Evolutionary conservation across 163 green algal species (phyloP).

Genomic region (Scenedesmus sp.): DNA sequence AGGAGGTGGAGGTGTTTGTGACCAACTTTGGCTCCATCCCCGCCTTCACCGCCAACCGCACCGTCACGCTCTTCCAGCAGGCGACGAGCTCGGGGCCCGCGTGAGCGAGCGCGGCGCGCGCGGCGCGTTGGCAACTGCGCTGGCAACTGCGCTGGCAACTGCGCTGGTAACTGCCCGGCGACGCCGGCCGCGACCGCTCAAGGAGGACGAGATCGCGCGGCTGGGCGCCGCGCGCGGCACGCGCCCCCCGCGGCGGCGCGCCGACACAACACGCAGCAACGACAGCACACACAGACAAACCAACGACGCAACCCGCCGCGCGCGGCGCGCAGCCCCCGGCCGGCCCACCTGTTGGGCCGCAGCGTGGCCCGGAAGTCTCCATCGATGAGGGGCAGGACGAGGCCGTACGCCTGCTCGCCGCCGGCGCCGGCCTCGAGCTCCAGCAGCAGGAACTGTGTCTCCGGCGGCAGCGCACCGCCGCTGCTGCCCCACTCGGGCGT

Average conservation of each 20-base stretch:
- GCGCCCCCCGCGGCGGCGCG: too few species aligned
- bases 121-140: too few species aligned
- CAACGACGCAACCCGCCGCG: background rate
- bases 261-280: too few species aligned
- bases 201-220: too few species aligned
- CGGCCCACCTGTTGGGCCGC: slow-evolving; percentile 68
- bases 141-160: too few species aligned
- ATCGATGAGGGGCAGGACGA: slow-evolving; percentile 93
- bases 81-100: slow-evolving; percentile 53
- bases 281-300: background rate
- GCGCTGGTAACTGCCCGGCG: too few species aligned
- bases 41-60: slow-evolving; percentile 91
- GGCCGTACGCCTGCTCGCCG: slow-evolving; percentile 64
- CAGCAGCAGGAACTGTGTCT: slow-evolving; percentile 97
- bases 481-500: slow-evolving; percentile 90
- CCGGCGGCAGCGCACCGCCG: slow-evolving; percentile 79
- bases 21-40: slow-evolving; percentile 69
- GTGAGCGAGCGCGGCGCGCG: background rate
- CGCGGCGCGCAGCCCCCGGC: background rate
- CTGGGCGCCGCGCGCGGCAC: too few species aligned
- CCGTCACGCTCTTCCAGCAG: slow-evolving; percentile 90
- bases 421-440: slow-evolving; percentile 64
- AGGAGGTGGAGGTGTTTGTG: slow-evolving; percentile 74
- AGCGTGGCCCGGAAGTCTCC: slow-evolving; percentile 84
- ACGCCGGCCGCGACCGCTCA: too few species aligned